Conservation (phyloP, 2,329 filamentous ascomycete genomes). For the Elsinoe perseae region DNA sequence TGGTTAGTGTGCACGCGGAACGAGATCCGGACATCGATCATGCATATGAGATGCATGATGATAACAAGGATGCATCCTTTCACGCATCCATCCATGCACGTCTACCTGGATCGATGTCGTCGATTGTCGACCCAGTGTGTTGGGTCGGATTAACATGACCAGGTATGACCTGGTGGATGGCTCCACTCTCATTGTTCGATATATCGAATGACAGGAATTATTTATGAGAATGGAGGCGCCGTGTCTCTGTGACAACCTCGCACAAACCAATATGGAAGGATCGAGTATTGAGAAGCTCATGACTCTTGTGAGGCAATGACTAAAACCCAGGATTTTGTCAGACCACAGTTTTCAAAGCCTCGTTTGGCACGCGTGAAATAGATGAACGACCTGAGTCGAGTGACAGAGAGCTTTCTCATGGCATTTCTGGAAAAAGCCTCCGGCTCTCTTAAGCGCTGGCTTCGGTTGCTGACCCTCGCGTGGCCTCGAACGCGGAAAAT, state of each 20-base stretch:
- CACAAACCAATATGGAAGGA: neutral
- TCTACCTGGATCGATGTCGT: conserved; percentile 4
- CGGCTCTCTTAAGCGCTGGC: neutral
- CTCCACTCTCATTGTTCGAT: neutral
- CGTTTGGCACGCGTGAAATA: conserved; percentile 5
- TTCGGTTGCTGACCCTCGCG: conserved; percentile 5
- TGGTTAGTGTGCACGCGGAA: conserved; percentile 3
- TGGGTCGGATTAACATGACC: neutral
- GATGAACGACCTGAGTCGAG: neutral
- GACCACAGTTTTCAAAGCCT: neutral
- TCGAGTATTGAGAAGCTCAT: neutral
- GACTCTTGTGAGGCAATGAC: neutral
- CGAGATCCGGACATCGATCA: conserved; percentile 10
- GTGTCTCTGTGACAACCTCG: conserved; percentile 5
- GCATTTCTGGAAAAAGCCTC: conserved; percentile 4
- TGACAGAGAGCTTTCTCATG: neutral
- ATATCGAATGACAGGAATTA: neutral
- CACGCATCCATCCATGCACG: conserved; percentile 10
- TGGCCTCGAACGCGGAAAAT: neutral
- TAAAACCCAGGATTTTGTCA: neutral
- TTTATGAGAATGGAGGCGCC: neutral
- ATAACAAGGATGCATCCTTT: neutral
- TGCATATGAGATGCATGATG: neutral
- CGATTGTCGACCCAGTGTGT: neutral
- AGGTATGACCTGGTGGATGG: neutral